Conservation (phyloP, 805 yeast species). For the Wickerhamiella dianesei region DNA sequence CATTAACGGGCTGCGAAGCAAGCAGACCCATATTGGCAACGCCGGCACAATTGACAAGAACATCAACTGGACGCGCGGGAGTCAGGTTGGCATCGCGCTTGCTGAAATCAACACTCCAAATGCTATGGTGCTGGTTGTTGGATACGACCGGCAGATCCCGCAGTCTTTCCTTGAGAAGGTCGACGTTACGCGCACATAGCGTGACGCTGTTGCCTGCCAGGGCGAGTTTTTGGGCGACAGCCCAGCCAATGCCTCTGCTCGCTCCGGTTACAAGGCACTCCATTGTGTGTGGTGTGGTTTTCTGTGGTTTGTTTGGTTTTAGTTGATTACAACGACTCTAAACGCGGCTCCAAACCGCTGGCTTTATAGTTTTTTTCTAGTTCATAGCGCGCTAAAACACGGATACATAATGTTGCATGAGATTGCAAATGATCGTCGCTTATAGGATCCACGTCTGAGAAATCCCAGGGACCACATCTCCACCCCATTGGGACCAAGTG, state of each 20-base stretch:
- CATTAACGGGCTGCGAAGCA: slow-evolving; percentile 29
- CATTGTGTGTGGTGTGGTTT: slow-evolving; percentile 1
- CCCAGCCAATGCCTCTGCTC: slow-evolving; percentile 51
- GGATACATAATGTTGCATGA: no score
- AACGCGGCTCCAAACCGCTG: not conserved
- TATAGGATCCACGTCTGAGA: no score
- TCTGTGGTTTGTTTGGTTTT: not conserved
- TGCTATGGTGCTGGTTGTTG: slow-evolving; percentile 11
- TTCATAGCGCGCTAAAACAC: no score
- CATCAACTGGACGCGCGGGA: slow-evolving; percentile 22
- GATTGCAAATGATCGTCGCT: no score
- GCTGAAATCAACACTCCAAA: slow-evolving; percentile 13
- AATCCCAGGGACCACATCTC: no score
- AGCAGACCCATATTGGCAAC: slow-evolving; percentile 44
- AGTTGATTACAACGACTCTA: not conserved
- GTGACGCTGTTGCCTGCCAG: slow-evolving; percentile 38
- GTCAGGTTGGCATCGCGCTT: slow-evolving; percentile 4
- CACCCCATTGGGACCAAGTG: no score
- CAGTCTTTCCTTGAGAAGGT: slow-evolving; percentile 24
- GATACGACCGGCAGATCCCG: slow-evolving; percentile 10
- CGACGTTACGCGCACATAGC: slow-evolving; percentile 37
- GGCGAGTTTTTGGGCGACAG: slow-evolving; percentile 40
- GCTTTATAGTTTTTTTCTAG: not conserved
- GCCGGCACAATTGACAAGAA: slow-evolving; percentile 47
- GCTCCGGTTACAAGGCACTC: slow-evolving; percentile 44